Conservation (phyloP, 331 rosid genomes). For the Phaseolus coccineus region DNA sequence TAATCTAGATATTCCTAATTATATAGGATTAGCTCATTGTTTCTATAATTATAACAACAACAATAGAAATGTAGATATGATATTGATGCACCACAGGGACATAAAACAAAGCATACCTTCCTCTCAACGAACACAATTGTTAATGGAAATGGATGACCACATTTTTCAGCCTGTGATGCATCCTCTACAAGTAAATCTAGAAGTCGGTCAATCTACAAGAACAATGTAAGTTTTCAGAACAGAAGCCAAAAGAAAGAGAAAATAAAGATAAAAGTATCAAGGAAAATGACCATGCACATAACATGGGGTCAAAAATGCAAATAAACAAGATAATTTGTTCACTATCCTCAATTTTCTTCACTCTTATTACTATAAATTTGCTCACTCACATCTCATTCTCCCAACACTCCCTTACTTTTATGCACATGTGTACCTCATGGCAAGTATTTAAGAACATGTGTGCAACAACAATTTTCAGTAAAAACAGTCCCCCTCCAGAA, state of each 20-base stretch:
- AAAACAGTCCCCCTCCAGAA: conserved; percentile 10
- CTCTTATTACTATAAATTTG: not conserved
- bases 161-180: conserved; percentile 69
- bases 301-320: not conserved
- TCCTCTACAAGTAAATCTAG: conserved; percentile 81
- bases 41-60: too few species aligned
- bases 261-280: conserved; percentile 4
- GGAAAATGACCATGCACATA: conserved; percentile 12
- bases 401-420: not conserved
- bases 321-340: conserved; percentile 12
- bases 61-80: too few species aligned
- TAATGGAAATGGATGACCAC: conserved; percentile 71
- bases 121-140: conserved; percentile 92
- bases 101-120: conserved; percentile 59
- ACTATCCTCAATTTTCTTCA: conserved; percentile 6
- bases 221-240: conserved; percentile 28
- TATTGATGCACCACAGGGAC: conserved; percentile 20
- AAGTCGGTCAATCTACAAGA: conserved; percentile 76
- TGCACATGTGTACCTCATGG: not conserved
- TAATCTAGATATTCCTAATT: too few species aligned
- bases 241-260: conserved; percentile 34
- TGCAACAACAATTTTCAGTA: not conserved
- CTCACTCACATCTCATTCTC: conserved; percentile 3
- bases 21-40: too few species aligned
- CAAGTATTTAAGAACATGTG: conserved; percentile 16